Evolutionary conservation across 2,329 filamentous ascomycete genomes (phyloP).

Genomic region (Calonectria multiphialidica): DNA sequence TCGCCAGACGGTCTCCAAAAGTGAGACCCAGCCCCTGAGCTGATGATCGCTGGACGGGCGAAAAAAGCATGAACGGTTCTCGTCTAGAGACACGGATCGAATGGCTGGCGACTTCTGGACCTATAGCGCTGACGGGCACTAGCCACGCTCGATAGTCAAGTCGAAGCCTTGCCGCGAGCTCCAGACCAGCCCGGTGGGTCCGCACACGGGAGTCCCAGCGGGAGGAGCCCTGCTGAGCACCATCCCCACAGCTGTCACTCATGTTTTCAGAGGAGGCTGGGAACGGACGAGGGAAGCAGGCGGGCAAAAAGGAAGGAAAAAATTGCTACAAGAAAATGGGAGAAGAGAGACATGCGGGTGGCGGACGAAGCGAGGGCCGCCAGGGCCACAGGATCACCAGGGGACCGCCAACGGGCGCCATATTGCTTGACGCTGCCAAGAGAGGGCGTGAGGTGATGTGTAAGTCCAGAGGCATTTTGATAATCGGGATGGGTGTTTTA

Average conservation of each 20-base stretch:
- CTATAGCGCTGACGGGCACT: slow-evolving; percentile 27
- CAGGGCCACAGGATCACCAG: background rate
- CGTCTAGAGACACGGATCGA: slow-evolving; percentile 10
- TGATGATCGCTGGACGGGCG: slow-evolving; percentile 27
- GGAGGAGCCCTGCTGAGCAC: slow-evolving; percentile 42
- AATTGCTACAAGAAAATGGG: background rate
- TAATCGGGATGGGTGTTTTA: slow-evolving; percentile 3
- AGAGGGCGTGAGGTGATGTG: background rate
- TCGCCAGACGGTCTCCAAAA: slow-evolving; percentile 11
- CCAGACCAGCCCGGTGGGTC: slow-evolving; percentile 31
- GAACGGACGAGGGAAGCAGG: background rate
- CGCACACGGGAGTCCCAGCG: slow-evolving; percentile 41
- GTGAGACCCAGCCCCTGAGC: slow-evolving; percentile 16
- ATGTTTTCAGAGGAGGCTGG: slow-evolving; percentile 25
- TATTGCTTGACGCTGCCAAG: background rate
- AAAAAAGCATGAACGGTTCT: slow-evolving; percentile 27
- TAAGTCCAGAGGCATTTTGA: background rate
- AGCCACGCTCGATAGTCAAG: slow-evolving; percentile 32
- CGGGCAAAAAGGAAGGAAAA: background rate
- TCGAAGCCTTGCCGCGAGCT: background rate
- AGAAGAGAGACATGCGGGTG: background rate
- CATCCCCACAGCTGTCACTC: slow-evolving; percentile 41
- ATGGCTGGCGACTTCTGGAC: slow-evolving; percentile 20
- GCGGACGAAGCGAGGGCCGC: background rate
- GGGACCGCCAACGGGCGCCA: background rate